Conservation (phyloP, 441 rosid genomes). For the Mallotus japonicus region DNA sequence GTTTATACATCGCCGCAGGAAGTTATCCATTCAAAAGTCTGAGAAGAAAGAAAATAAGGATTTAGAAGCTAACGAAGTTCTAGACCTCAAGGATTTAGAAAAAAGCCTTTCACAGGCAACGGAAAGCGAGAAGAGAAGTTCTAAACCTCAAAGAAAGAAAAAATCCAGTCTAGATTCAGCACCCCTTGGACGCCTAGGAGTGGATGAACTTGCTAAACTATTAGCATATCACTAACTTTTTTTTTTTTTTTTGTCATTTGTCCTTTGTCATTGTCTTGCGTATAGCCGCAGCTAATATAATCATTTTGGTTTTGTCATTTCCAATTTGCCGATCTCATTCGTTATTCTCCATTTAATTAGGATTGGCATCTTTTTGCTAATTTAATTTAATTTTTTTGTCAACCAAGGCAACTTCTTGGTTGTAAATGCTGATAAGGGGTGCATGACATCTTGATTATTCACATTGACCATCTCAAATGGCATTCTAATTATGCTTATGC, state of each 20-base stretch:
- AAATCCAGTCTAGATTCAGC: conserved; percentile 28
- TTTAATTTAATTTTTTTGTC: neutral
- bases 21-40: conserved; percentile 28
- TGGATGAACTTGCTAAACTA: conserved; percentile 87
- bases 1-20: conserved; percentile 42
- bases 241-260: neutral
- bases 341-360: neutral
- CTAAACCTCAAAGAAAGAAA: conserved; percentile 20
- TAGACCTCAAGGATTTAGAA: neutral
- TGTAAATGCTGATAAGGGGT: neutral
- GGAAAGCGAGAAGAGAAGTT: conserved; percentile 24
- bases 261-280: neutral
- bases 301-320: neutral
- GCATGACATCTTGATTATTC: neutral
- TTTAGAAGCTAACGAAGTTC: conserved; percentile 28
- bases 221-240: conserved; percentile 37
- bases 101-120: conserved; percentile 23
- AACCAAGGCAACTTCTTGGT: neutral
- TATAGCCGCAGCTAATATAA: neutral
- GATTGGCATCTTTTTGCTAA: no score
- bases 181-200: conserved; percentile 53
- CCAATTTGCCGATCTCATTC: neutral
- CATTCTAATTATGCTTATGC: neutral
- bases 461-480: neutral
- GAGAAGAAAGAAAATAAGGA: conserved; percentile 40